Evolutionary conservation across 306 rosid genomes (phyloP).

Genomic region (Dryas octopetala): DNA sequence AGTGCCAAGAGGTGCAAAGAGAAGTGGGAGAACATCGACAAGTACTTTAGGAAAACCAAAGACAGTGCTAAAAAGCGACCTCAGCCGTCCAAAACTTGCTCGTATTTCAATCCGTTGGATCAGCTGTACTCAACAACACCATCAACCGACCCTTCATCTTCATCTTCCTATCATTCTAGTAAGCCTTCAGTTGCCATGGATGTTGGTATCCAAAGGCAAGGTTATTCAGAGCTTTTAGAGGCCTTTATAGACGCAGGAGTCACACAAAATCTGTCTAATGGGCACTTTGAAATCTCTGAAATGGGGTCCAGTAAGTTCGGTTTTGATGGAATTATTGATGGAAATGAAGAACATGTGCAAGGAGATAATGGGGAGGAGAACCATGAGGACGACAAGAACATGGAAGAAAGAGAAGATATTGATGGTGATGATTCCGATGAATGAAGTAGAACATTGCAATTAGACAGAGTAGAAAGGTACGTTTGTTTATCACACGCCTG

Average conservation of each 20-base stretch:
- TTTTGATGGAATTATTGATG: conserved; percentile 2
- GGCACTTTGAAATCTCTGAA: conserved; percentile 14
- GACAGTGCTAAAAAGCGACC: background rate
- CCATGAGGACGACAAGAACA: background rate
- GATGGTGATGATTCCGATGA: conserved; percentile 12
- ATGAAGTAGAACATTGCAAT: background rate
- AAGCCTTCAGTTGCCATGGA: conserved; percentile 15
- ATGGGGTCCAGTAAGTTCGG: conserved; percentile 16
- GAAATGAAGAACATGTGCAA: background rate
- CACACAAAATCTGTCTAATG: background rate
- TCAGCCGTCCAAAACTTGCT: conserved; percentile 15
- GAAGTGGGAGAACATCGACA: conserved; percentile 34
- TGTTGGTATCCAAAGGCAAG: conserved; percentile 13
- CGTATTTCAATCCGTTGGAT: conserved; percentile 27
- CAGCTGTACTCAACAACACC: conserved; percentile 16
- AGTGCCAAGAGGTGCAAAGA: conserved; percentile 34
- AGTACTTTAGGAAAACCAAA: conserved; percentile 27
- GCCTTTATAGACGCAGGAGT: background rate
- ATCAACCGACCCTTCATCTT: background rate
- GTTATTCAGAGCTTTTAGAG: conserved; percentile 22
- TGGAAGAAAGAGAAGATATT: conserved; percentile 4
- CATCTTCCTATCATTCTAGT: conserved; percentile 1
- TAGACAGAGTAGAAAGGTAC: background rate
- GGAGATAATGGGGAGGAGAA: conserved; percentile 13
- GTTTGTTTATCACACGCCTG: background rate